Percentiles rank a stretch among this genome's conserved stretches.
Conservation (phyloP, 2,329 filamentous ascomycete genomes). For the Alternaria ventricosa region DNA sequence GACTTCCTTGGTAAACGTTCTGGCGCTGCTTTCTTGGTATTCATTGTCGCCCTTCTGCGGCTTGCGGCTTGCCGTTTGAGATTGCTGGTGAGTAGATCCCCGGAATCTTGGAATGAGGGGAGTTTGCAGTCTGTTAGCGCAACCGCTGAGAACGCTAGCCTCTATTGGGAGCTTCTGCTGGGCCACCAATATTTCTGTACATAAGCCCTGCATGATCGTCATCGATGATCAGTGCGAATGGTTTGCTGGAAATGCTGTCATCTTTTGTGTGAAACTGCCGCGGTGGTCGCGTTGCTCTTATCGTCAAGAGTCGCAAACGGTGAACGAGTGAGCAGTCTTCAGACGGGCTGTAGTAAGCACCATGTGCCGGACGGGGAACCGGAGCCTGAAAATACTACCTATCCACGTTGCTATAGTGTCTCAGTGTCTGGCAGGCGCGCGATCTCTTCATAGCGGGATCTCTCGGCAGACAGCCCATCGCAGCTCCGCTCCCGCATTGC, state of each 20-base stretch:
- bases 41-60: background rate
- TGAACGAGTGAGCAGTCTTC: constrained; percentile 3
- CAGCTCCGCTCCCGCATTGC: constrained; percentile 17
- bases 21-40: background rate
- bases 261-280: constrained; percentile 23
- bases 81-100: constrained; percentile 17
- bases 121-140: constrained; percentile 3
- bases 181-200: constrained; percentile 49
- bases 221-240: constrained; percentile 26
- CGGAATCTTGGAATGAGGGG: constrained; percentile 1
- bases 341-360: constrained; percentile 8
- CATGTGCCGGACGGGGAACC: constrained; percentile 17
- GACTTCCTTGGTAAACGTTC: background rate
- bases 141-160: constrained; percentile 18
- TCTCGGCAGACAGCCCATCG: constrained; percentile 18
- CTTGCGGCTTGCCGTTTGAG: constrained; percentile 11
- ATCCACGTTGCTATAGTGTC: background rate
- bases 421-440: constrained; percentile 13
- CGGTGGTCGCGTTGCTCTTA: constrained; percentile 15
- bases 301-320: constrained; percentile 17
- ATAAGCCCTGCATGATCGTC: constrained; percentile 48
- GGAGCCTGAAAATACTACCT: background rate
- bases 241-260: constrained; percentile 28
- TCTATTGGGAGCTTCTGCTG: constrained; percentile 24
- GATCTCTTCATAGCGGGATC: constrained; percentile 27